phyloP scores from a whole-genome alignment of 2,329 filamentous ascomycete genomes.

The Pyrenophora tritici-repentis region DNA sequence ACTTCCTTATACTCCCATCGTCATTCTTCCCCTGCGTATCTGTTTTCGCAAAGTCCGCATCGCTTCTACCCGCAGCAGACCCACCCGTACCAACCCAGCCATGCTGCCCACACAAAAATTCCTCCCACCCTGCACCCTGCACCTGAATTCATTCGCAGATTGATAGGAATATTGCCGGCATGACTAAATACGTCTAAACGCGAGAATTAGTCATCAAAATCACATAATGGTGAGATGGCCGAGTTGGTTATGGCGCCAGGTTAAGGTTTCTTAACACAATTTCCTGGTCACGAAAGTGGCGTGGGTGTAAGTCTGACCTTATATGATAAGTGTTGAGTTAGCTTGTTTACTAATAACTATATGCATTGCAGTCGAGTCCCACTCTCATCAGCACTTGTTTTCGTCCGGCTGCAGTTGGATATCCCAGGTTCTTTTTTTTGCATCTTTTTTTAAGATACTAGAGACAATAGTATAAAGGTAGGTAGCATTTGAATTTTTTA shows the following conservation, averaged over 20 bases:
- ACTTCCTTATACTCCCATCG: no score
- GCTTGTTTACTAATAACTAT: no score
- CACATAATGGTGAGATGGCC: constrained; percentile 9
- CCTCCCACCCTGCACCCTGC: neutral
- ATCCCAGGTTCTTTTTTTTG: constrained; percentile 28
- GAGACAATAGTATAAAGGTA: no score
- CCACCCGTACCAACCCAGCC: neutral
- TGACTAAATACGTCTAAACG: neutral
- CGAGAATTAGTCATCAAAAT: neutral
- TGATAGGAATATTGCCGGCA: no score
- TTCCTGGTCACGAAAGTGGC: constrained; percentile 47
- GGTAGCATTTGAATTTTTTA: no score
- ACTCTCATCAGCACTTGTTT: constrained; percentile 41
- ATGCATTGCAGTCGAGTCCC: constrained; percentile 34
- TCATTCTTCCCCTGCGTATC: no score
- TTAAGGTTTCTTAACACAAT: constrained; percentile 13
- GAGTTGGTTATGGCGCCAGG: constrained; percentile 16
- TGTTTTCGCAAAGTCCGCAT: no score
- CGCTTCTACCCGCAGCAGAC: neutral
- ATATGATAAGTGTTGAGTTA: no score
- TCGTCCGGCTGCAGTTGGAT: constrained; percentile 25
- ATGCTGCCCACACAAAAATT: neutral
- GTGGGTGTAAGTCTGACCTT: constrained; percentile 41
- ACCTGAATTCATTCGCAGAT: neutral
- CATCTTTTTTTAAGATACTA: no score